These are phyloP conservation scores for Syncephalis plumigaleata DNA, from an alignment of 371 early-diverging fungal genomes.

Conservation along the genomic window DNA sequence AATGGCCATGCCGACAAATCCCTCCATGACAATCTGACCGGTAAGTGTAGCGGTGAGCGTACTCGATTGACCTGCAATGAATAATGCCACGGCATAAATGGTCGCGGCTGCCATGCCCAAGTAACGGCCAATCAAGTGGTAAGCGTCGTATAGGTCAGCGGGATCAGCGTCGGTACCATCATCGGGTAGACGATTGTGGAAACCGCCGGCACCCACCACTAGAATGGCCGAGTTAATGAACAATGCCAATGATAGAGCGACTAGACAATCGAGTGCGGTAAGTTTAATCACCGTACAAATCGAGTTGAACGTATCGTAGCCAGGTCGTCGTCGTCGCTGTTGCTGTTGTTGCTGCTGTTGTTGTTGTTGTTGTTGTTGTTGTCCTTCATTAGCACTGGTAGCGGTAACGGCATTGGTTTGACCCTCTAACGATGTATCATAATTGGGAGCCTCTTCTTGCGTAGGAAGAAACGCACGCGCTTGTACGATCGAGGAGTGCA, in stretches of 20 bases:
- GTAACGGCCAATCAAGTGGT: slow-evolving; percentile 26
- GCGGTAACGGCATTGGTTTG: too few species aligned
- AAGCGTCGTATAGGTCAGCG: slow-evolving; percentile 37
- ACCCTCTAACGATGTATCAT: too few species aligned
- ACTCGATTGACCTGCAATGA: slow-evolving; percentile 48
- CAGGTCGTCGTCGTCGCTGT: background rate
- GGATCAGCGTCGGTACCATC: slow-evolving; percentile 10
- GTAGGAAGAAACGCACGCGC: background rate
- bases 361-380: too few species aligned
- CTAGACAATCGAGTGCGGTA: slow-evolving; percentile 43
- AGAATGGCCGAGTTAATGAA: slow-evolving; percentile 55
- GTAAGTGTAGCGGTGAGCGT: slow-evolving; percentile 63
- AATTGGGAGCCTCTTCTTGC: too few species aligned
- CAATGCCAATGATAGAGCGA: slow-evolving; percentile 41
- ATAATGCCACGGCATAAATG: slow-evolving; percentile 45
- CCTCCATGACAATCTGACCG: slow-evolving; percentile 58
- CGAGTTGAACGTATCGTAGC: background rate
- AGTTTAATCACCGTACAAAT: slow-evolving; percentile 43
- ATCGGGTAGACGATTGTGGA: slow-evolving; percentile 17
- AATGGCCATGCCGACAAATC: slow-evolving; percentile 35
- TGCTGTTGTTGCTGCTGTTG: too few species aligned
- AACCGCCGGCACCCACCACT: slow-evolving; percentile 46
- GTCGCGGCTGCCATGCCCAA: slow-evolving; percentile 36
- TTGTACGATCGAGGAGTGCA: slow-evolving; percentile 25
- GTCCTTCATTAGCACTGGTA: too few species aligned